Percentiles rank a stretch among this genome's conserved stretches.
phyloP scores from a whole-genome alignment of 2,329 filamentous ascomycete species.

The Xylaria sp. region DNA sequence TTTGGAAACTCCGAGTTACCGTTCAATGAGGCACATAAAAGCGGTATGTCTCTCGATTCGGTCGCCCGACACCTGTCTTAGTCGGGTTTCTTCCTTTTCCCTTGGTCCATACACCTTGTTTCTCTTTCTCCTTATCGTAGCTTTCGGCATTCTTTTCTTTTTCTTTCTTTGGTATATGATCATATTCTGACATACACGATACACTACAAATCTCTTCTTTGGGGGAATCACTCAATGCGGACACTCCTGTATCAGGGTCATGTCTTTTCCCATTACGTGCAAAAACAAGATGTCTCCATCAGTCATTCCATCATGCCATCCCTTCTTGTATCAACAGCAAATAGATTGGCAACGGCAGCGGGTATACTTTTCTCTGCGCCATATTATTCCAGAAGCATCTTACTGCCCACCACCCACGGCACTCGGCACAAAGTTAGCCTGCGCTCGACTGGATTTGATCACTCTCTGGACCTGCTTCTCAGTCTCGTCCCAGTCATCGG shows the following conservation, averaged over 20 bases:
- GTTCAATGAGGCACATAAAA: not conserved
- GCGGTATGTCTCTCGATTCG: not conserved
- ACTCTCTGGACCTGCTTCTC: constrained; percentile 82
- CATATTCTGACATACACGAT: not conserved
- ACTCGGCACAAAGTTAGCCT: constrained; percentile 57
- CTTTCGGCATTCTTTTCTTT: constrained; percentile 9
- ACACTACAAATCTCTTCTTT: not conserved
- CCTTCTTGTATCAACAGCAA: not conserved
- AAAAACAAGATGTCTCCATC: constrained; percentile 21
- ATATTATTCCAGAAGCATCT: not conserved
- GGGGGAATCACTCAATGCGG: not conserved
- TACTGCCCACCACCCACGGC: constrained; percentile 20
- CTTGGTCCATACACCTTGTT: not conserved
- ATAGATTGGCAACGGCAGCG: not conserved
- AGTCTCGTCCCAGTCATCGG: constrained; percentile 88
- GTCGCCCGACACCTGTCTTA: not conserved
- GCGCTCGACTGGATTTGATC: constrained; percentile 72
- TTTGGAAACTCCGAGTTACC: not conserved
- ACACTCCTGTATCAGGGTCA: not conserved
- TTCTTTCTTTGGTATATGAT: constrained; percentile 21
- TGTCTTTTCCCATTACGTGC: not conserved
- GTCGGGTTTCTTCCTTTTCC: not conserved
- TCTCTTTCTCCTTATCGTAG: not conserved
- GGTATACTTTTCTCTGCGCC: not conserved
- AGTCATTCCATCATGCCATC: constrained; percentile 19